Percentiles rank a stretch among this genome's conserved stretches.
Evolutionary conservation across 305 asterid genomes (phyloP).

Genomic region (Rubia balearica): DNA sequence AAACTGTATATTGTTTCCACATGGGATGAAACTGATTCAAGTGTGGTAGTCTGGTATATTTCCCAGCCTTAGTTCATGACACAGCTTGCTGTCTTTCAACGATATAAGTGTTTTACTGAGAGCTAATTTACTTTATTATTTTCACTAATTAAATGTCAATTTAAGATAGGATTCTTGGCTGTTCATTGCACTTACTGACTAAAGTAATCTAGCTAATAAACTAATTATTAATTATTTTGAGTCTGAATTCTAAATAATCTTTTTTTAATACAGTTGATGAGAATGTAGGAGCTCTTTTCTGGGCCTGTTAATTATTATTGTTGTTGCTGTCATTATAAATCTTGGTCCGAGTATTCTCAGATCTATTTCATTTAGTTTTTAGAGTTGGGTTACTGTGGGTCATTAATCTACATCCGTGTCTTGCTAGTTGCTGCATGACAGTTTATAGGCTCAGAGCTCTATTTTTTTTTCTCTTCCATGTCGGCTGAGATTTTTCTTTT

Average conservation of each 20-base stretch:
- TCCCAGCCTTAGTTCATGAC: no score
- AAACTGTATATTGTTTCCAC: no score
- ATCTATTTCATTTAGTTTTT: background rate
- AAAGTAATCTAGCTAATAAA: background rate
- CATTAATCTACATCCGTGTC: background rate
- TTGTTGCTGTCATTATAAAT: background rate
- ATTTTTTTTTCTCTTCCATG: background rate
- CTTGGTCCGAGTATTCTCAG: background rate
- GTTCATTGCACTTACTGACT: background rate
- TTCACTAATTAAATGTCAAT: no score
- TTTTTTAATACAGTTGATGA: background rate
- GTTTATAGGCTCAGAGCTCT: background rate
- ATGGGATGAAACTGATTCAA: no score
- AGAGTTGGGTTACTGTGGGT: background rate
- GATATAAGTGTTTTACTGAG: no score
- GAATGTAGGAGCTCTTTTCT: background rate
- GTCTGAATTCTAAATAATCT: background rate
- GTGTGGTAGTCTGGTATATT: no score
- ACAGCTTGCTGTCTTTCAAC: no score
- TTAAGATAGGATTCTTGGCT: no score
- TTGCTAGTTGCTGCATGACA: background rate
- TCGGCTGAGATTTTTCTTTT: slow-evolving; percentile 13
- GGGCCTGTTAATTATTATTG: background rate
- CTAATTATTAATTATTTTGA: background rate
- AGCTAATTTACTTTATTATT: no score